These are phyloP conservation scores for Puccinellia tenuiflora DNA, from an alignment of 176 grass and related monocot species.

Conservation along the genomic window DNA sequence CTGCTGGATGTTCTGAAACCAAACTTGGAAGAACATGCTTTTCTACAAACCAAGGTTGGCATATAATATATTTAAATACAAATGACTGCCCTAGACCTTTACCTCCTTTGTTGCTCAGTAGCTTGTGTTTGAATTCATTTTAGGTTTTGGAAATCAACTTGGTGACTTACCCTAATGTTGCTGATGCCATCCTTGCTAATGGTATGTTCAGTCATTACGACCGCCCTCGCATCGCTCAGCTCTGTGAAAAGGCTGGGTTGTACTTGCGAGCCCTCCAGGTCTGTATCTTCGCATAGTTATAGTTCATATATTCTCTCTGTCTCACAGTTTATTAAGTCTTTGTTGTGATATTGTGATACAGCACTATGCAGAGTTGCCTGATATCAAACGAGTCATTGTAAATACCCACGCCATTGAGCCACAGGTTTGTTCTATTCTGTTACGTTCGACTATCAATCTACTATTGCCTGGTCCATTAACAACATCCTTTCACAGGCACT, in stretches of 20 bases:
- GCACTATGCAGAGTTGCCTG: conserved; percentile 91
- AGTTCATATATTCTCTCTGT: not conserved
- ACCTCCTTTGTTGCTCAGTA: not conserved
- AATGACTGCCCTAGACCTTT: not conserved
- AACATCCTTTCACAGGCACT: conserved; percentile 51
- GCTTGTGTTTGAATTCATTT: conserved; percentile 28
- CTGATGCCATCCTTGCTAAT: conserved; percentile 98
- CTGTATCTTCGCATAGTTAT: conserved; percentile 9
- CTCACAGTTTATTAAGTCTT: conserved; percentile 17
- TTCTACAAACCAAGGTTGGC: conserved; percentile 94
- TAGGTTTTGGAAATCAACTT: conserved; percentile 99
- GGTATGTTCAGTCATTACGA: conserved; percentile 99
- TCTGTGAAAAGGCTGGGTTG: conserved; percentile 95
- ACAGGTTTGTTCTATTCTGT: conserved; percentile 59
- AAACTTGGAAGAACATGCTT: conserved; percentile 90
- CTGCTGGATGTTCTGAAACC: conserved; percentile 94
- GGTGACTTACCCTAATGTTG: conserved; percentile 97
- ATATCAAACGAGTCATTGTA: conserved; percentile 94
- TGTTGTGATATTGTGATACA: conserved; percentile 48
- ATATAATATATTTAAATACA: not conserved
- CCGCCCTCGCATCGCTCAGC: conserved; percentile 92
- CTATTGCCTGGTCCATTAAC: conserved; percentile 4
- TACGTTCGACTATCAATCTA: not conserved
- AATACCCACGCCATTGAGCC: conserved; percentile 97
- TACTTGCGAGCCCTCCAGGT: conserved; percentile 97